These are phyloP conservation scores for Xylaria digitata DNA, from an alignment of 2,329 filamentous ascomycete genomes.

Conservation along the genomic window DNA sequence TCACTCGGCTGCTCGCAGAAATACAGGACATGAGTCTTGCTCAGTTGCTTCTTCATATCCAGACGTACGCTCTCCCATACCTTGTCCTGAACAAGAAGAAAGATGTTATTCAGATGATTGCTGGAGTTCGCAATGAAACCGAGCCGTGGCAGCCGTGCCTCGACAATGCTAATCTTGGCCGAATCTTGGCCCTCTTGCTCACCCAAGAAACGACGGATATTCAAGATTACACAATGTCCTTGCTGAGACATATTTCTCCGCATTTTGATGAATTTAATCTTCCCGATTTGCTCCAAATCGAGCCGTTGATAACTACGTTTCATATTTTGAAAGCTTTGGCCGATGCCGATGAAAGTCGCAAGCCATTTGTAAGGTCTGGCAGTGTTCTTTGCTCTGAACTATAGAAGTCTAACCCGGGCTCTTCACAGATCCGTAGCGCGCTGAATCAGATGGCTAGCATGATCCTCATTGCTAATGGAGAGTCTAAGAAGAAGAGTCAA, in stretches of 20 bases:
- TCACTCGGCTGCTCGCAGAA: slow-evolving; percentile 82
- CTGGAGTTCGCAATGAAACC: slow-evolving; percentile 77
- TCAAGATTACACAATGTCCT: slow-evolving; percentile 74
- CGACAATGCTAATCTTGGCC: slow-evolving; percentile 66
- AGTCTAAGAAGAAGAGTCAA: slow-evolving; percentile 63
- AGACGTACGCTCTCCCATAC: slow-evolving; percentile 85
- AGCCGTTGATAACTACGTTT: slow-evolving; percentile 79
- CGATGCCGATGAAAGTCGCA: slow-evolving; percentile 70
- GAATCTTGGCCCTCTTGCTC: slow-evolving; percentile 69
- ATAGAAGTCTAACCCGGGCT: slow-evolving; percentile 45
- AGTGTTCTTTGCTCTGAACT: not conserved
- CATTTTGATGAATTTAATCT: slow-evolving; percentile 76
- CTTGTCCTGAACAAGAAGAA: slow-evolving; percentile 81
- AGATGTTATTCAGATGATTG: slow-evolving; percentile 84
- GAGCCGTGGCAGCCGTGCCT: slow-evolving; percentile 69
- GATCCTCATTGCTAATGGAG: slow-evolving; percentile 55
- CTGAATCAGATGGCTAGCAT: slow-evolving; percentile 59
- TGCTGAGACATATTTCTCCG: slow-evolving; percentile 75
- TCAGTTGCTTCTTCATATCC: slow-evolving; percentile 79
- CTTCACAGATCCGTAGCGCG: slow-evolving; percentile 59
- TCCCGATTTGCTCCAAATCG: slow-evolving; percentile 75
- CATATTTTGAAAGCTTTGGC: slow-evolving; percentile 85
- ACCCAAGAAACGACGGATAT: slow-evolving; percentile 67
- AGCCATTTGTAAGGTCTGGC: slow-evolving; percentile 64
- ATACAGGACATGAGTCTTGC: slow-evolving; percentile 80